Base-by-base conservation (phyloP, 2,329 filamentous ascomycete species). In the Tetracladium maxilliforme region DNA sequence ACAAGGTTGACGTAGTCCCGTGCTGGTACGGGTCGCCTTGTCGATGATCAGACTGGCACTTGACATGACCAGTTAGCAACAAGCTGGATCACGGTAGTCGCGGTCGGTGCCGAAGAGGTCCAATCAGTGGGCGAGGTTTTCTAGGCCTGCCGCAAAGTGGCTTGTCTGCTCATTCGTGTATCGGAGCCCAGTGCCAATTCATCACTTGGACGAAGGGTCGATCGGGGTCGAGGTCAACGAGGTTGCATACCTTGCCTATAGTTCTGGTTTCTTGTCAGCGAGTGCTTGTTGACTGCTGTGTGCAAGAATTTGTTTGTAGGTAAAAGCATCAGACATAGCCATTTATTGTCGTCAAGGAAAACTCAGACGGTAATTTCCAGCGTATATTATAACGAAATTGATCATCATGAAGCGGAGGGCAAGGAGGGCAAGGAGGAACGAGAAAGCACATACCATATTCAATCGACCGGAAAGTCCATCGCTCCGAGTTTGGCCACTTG, bases 121-220 rank as follows among this genome's bases (percentile, higher is more conserved):
- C 33, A 46, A 58, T 92, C 84, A 92, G 84, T 87, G 80, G 84
- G 81, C 83, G 73, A 92, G 84, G 86, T 92, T 93, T 93, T 92
- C 83, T 92, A 93, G 82, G 84, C 84, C 83, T 92, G 83, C 81
- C 83, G 56, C 82, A 81, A 80, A 68, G 57, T 47, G 81, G 83
- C 82, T 70, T 78, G 70, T 72, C 84, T 80, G 52, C 62, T 84
- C 83, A 83, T 72, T 71, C 60, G 53, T 54, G 56, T 59, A 54
- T 92, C 83, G 77, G 84, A 87, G 84, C 84, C 84, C 84, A 93
- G 84, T 93, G 84, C 84, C 81, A 57, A 64, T 79, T 83, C 80
- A 84, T 87, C 80, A 81, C 70, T n/a, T n/a, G n/a, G n/a, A n/a
- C 40, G 43, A 48, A 56, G 38, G 35, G 25, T 21, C 30, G 21